A percentile compares a stretch with the other conserved stretches of the same genome.
Conservation (phyloP, 495 filamentous ascomycete genomes). For the Penicillium roqueforti region DNA sequence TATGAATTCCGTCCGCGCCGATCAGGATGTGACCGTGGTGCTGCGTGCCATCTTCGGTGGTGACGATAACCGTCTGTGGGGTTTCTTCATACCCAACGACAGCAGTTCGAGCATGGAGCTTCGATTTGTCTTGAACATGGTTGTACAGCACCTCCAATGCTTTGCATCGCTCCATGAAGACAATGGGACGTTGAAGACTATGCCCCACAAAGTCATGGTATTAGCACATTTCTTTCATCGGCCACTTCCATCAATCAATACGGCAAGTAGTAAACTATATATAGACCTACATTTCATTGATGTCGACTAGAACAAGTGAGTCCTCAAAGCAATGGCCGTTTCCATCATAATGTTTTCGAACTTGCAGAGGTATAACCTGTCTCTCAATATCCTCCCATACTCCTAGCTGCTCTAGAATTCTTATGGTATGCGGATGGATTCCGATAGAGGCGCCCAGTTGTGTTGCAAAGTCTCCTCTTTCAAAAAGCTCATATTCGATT, state of each 20-base stretch:
- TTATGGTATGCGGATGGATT: conserved; percentile 10
- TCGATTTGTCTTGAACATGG: conserved; percentile 11
- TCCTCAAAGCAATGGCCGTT: conserved; percentile 12
- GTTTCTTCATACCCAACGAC: conserved; percentile 17
- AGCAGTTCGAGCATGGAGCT: conserved; percentile 12
- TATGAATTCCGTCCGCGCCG: conserved; percentile 48
- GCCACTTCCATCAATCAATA: no score
- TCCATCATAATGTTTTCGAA: conserved; percentile 11
- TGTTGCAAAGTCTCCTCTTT: conserved; percentile 13
- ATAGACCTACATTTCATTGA: conserved; percentile 13
- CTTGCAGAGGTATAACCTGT: conserved; percentile 11
- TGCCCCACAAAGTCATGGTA: not conserved
- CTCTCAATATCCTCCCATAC: conserved; percentile 14
- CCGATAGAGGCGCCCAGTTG: conserved; percentile 19
- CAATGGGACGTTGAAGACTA: conserved; percentile 15
- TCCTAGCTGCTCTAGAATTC: conserved; percentile 17
- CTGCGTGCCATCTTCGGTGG: conserved; percentile 8
- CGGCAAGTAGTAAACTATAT: not conserved
- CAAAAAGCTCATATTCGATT: conserved; percentile 19
- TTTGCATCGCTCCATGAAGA: conserved; percentile 18
- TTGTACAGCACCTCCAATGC: conserved; percentile 10
- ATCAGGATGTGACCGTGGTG: conserved; percentile 39
- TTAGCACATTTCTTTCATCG: not conserved
- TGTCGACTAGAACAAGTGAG: conserved; percentile 5
- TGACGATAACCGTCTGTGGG: conserved; percentile 6